Conservation (phyloP, 306 rosid species). For the Leucaena leucocephala region DNA sequence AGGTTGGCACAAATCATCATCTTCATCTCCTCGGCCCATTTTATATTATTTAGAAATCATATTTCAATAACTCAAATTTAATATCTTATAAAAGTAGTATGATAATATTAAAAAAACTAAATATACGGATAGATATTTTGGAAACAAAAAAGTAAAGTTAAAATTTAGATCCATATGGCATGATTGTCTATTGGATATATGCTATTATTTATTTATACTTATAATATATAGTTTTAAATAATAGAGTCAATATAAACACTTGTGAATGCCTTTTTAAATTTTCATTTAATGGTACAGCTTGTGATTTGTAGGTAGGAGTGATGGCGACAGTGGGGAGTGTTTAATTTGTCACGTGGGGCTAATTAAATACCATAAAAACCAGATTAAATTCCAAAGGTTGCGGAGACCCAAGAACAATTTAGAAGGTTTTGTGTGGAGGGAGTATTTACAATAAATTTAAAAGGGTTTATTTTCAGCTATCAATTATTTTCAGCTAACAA, state of each 20-base stretch:
- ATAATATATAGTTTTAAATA: neutral
- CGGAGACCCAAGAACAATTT: neutral
- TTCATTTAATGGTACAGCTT: neutral
- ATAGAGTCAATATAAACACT: neutral
- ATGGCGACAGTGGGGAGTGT: neutral
- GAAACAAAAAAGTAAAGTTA: neutral
- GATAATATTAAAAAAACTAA: neutral
- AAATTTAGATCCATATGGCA: neutral
- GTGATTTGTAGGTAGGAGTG: neutral
- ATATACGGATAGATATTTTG: no score
- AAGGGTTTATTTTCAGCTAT: no score
- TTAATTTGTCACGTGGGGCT: neutral
- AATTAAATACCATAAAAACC: constrained; percentile 23
- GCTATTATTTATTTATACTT: neutral
- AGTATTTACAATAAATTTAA: neutral
- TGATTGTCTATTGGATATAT: neutral
- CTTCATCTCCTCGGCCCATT: neutral
- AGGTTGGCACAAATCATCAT: neutral
- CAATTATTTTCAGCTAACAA: no score
- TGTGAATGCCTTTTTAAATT: neutral
- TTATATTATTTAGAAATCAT: neutral
- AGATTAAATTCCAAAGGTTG: constrained; percentile 10
- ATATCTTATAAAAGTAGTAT: neutral
- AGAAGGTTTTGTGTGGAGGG: neutral
- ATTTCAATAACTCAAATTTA: neutral